Conservation (phyloP, 2,329 filamentous ascomycete genomes). For the Fusarium drepaniforme region DNA sequence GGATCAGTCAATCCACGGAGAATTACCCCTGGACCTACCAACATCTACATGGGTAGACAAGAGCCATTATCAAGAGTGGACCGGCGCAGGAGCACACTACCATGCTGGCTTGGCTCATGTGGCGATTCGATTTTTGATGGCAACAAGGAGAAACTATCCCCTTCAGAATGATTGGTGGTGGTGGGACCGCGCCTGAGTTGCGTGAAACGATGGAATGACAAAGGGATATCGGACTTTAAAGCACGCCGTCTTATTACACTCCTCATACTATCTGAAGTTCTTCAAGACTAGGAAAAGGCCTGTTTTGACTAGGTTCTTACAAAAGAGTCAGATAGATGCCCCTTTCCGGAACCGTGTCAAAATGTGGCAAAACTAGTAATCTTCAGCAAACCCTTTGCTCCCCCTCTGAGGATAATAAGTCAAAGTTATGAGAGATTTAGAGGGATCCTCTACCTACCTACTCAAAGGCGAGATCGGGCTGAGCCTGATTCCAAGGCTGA, state of each 20-base stretch:
- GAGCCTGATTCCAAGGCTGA: not conserved
- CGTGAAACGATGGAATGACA: not conserved
- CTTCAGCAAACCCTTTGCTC: not conserved
- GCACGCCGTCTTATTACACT: not conserved
- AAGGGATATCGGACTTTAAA: not conserved
- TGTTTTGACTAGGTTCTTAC: not conserved
- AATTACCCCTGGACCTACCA: not conserved
- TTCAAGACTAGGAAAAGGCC: not conserved
- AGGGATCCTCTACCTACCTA: not conserved
- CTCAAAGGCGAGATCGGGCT: not conserved
- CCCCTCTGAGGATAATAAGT: not conserved
- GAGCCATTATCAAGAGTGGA: not conserved
- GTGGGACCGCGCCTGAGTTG: not conserved
- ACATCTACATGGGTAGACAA: not conserved
- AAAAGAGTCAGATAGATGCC: not conserved
- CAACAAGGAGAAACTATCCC: not conserved
- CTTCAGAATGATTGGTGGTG: constrained; percentile 4
- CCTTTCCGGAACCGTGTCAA: not conserved
- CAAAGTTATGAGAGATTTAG: not conserved
- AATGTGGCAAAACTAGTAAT: not conserved
- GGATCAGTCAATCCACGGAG: not conserved
- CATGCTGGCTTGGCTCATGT: not conserved
- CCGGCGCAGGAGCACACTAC: not conserved
- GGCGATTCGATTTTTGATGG: not conserved
- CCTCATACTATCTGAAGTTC: not conserved